These are phyloP conservation scores for Dendrothele bispora DNA, from an alignment of 768 basidiomycete genomes.

Conservation along the genomic window DNA sequence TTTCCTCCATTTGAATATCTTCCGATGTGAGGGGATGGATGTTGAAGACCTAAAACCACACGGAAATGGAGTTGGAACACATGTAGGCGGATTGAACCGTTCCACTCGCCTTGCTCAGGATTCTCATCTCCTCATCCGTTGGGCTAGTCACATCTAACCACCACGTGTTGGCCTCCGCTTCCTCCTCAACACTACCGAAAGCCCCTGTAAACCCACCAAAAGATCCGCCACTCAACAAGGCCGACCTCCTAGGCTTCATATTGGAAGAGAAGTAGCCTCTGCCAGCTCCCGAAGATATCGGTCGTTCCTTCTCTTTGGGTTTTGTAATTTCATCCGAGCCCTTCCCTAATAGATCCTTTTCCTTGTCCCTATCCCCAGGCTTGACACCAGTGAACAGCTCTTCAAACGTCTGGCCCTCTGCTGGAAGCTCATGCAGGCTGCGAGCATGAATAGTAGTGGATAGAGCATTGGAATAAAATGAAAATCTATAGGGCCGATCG, in stretches of 20 bases:
- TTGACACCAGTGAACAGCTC: constrained; percentile 74
- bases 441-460: constrained; percentile 94
- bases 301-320: not conserved
- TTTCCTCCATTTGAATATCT: constrained; percentile 99
- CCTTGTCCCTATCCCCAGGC: constrained; percentile 8
- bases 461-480: constrained; percentile 94
- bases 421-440: constrained; percentile 89
- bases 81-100: not conserved
- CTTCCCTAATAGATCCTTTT: not conserved
- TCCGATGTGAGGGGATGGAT: constrained; percentile 99
- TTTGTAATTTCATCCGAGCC: not conserved
- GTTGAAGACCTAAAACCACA: constrained; percentile 73
- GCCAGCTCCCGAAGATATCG: not conserved
- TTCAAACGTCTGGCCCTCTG: constrained; percentile 90
- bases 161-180: constrained; percentile 84
- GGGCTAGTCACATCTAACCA: constrained; percentile 95
- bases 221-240: constrained; percentile 5
- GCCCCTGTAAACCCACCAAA: constrained; percentile 13
- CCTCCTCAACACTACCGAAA: constrained; percentile 23
- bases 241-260: constrained; percentile 11
- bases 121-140: constrained; percentile 98
- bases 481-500: constrained; percentile 94
- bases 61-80: constrained; percentile 7
- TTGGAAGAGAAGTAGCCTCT: constrained; percentile 18
- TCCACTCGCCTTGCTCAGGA: constrained; percentile 78